Evolutionary conservation across 352 stramenopile species (phyloP).

Genomic region (Pythium grandisporangium): DNA sequence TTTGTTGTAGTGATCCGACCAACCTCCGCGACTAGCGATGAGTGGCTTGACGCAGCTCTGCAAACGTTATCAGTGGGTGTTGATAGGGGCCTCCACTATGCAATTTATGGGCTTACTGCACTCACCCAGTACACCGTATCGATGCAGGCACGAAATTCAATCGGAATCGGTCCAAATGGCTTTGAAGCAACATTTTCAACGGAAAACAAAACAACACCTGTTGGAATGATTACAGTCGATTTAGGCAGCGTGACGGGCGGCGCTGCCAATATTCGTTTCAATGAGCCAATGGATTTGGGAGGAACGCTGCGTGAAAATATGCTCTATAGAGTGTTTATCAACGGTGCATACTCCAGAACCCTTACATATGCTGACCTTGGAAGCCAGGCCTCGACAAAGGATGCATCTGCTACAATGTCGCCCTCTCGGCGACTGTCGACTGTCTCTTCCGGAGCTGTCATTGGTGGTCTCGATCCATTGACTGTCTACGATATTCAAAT

Average conservation of each 20-base stretch:
- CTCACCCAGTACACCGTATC: slow-evolving; percentile 31
- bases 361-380: slow-evolving; percentile 23
- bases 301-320: slow-evolving; percentile 22
- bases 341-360: slow-evolving; percentile 22
- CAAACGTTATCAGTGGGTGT: slow-evolving; percentile 1
- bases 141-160: slow-evolving; percentile 29
- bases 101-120: slow-evolving; percentile 29
- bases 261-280: slow-evolving; percentile 33
- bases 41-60: slow-evolving; percentile 19
- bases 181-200: slow-evolving; percentile 23
- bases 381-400: too few species aligned
- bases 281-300: slow-evolving; percentile 43
- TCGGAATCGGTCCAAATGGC: slow-evolving; percentile 23
- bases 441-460: slow-evolving; percentile 11
- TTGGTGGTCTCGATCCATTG: slow-evolving; percentile 36
- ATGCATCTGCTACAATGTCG: background rate
- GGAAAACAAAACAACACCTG: slow-evolving; percentile 14
- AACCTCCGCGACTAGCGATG: slow-evolving; percentile 15
- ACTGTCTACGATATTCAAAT: slow-evolving; percentile 48
- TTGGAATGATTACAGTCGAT: slow-evolving; percentile 18
- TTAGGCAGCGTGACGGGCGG: slow-evolving; percentile 25
- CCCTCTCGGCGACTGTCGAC: slow-evolving; percentile 9
- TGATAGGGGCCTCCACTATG: slow-evolving; percentile 4
- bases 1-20: too few species aligned
- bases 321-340: slow-evolving; percentile 36